A percentile compares a stretch with the other conserved stretches of the same genome.
Conservation (phyloP, 75 land plant species). For the Adiantum capillusveneris region DNA sequence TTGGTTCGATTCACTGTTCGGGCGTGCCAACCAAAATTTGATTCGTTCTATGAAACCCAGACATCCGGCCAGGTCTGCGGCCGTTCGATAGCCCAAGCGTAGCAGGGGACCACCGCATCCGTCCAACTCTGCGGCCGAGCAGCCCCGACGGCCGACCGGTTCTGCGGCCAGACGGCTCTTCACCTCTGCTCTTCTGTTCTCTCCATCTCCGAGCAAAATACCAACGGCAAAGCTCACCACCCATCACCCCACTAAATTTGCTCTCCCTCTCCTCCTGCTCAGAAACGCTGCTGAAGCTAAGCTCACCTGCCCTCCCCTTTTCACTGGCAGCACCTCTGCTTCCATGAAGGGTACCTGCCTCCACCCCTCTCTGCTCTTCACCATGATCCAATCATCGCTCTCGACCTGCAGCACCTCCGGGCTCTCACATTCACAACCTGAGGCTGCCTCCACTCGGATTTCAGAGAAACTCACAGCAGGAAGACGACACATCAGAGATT, state of each 20-base stretch:
- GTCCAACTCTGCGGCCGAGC: no score
- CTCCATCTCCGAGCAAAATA: no score
- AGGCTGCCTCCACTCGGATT: neutral
- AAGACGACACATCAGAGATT: neutral
- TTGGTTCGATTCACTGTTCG: no score
- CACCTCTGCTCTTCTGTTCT: no score
- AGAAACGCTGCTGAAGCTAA: neutral
- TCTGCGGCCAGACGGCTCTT: no score
- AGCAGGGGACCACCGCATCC: no score
- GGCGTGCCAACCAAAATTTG: no score
- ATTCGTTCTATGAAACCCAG: no score
- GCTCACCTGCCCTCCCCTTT: neutral
- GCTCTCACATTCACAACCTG: neutral
- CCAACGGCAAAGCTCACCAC: no score
- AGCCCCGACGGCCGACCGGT: no score
- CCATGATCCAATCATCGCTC: neutral
- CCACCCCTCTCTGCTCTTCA: neutral
- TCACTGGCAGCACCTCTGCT: neutral
- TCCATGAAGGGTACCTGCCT: neutral
- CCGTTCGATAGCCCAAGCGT: no score
- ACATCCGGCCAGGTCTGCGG: no score
- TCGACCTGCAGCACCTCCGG: neutral
- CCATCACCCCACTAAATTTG: neutral
- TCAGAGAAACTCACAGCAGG: neutral
- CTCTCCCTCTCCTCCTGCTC: neutral